Conservation (phyloP, 2,329 filamentous ascomycete genomes). For the Oidium heveae region DNA sequence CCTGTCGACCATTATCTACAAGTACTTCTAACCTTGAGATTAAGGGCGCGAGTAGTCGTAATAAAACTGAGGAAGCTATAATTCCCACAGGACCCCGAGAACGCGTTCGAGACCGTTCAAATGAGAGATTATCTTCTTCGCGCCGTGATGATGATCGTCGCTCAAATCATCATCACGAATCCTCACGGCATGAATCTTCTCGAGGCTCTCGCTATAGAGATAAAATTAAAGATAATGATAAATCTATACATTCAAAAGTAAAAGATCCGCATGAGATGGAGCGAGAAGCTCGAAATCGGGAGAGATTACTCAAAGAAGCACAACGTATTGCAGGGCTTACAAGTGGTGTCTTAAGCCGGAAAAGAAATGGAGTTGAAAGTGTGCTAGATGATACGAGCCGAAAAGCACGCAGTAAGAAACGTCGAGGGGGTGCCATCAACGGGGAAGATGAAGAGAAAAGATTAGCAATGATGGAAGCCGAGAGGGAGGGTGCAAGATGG, state of each 20-base stretch:
- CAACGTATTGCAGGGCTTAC: slow-evolving; percentile 34
- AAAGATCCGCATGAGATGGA: slow-evolving; percentile 32
- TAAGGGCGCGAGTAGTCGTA: slow-evolving; percentile 11
- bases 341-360: slow-evolving; percentile 14
- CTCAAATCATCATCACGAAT: slow-evolving; percentile 7
- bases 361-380: slow-evolving; percentile 23
- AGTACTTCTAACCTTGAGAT: slow-evolving; percentile 11
- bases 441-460: slow-evolving; percentile 13
- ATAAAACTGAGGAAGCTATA: slow-evolving; percentile 7
- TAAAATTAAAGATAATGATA: neutral
- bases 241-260: slow-evolving; percentile 1
- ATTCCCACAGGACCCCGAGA: slow-evolving; percentile 13
- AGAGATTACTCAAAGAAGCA: slow-evolving; percentile 41
- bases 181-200: slow-evolving; percentile 3
- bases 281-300: slow-evolving; percentile 38
- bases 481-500: slow-evolving; percentile 25
- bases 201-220: slow-evolving; percentile 12
- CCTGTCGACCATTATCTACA: slow-evolving; percentile 5
- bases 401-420: slow-evolving; percentile 21
- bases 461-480: slow-evolving; percentile 25
- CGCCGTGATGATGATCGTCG: slow-evolving; percentile 11
- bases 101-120: slow-evolving; percentile 12
- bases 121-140: slow-evolving; percentile 12
- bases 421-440: slow-evolving; percentile 6
- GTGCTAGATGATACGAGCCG: slow-evolving; percentile 19